Evolutionary conservation across 768 basidiomycete species (phyloP).

Genomic region (Lactifluus piperatus): DNA sequence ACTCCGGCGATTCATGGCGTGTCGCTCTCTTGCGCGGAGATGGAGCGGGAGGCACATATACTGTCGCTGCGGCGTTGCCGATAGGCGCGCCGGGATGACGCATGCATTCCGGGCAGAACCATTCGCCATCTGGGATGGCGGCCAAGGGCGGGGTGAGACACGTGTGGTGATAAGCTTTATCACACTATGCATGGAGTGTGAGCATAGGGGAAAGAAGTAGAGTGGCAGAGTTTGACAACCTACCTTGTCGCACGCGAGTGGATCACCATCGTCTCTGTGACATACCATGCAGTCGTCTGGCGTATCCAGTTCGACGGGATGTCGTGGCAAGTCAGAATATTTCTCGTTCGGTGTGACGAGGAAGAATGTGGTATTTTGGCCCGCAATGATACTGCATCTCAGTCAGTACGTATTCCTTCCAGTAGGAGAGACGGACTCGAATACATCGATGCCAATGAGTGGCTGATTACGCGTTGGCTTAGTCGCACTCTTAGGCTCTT

Average conservation of each 20-base stretch:
- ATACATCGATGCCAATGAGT: constrained; percentile 70
- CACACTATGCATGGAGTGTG: constrained; percentile 49
- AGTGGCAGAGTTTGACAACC: neutral
- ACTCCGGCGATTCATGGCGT: neutral
- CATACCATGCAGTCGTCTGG: constrained; percentile 68
- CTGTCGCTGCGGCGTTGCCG: constrained; percentile 5
- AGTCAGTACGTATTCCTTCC: neutral
- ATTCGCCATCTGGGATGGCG: constrained; percentile 79
- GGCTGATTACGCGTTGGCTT: constrained; percentile 67
- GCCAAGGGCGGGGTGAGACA: constrained; percentile 75
- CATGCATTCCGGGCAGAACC: constrained; percentile 80
- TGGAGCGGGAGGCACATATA: neutral
- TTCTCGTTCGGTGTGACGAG: constrained; percentile 68
- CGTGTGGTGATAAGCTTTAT: constrained; percentile 75
- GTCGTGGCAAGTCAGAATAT: constrained; percentile 69
- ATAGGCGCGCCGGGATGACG: constrained; percentile 47
- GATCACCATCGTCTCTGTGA: constrained; percentile 57
- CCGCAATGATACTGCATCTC: constrained; percentile 59
- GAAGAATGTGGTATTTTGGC: constrained; percentile 81
- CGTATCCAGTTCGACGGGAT: constrained; percentile 64
- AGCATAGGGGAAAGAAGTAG: neutral
- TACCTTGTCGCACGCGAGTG: constrained; percentile 90
- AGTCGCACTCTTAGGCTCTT: constrained; percentile 80
- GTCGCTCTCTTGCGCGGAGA: neutral
- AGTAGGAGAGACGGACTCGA: constrained; percentile 43